Evolutionary conservation across 371 early-diverging fungal species (phyloP), one percentile per base, ranked within the genome.

Genomic region (Capillidium rhysosporum): DNA sequence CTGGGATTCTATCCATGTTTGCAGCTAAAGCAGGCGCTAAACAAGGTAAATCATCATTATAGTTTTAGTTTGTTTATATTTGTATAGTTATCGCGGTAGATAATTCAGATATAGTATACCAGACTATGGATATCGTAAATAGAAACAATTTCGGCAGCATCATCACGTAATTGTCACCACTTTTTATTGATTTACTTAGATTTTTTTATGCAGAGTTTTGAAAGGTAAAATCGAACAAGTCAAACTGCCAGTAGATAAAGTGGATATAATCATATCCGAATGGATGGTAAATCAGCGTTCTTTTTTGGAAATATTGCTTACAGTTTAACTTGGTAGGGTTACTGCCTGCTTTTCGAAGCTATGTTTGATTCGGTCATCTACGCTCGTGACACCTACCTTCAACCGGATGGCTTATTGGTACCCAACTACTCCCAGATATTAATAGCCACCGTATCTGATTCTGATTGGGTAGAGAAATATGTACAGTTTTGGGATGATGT

Each of bases 311-410:
- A 24, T 34, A 34, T 7, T 34, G 16, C 29, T 14, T 18, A 4
- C 23, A 18, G 12, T 29, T 38, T 34, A 34, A 7, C 12, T 34
- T 34, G n/a, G n/a, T n/a, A 55, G 55, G 90, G 90, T 0, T 89
- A 89, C 65, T 85, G 82, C 58, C 68, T 86, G 46, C 67, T 87
- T 44, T 87, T 83, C 64, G 88, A 89, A 71, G 79, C 85, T 59
- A 89, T 89, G 90, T 66, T 89, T 53, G 86, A 87, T 66, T 86
- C 88, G 0, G 86, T 89, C 16, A 68, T 89, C 10, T 77, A 80
- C 28, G 90, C 90, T 8, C 75, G 87, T 24, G 86, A 89, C 63
- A 68, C 74, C 20, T 86, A 79, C 68, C 71, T 89, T 43, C 75
- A 70, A 0, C 77, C 78, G 0, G 79, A 72, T 7, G 77, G 78